Evolutionary conservation across 164 flowering plant genomes (phyloP).

Genomic region (Stephania yunnanensis): DNA sequence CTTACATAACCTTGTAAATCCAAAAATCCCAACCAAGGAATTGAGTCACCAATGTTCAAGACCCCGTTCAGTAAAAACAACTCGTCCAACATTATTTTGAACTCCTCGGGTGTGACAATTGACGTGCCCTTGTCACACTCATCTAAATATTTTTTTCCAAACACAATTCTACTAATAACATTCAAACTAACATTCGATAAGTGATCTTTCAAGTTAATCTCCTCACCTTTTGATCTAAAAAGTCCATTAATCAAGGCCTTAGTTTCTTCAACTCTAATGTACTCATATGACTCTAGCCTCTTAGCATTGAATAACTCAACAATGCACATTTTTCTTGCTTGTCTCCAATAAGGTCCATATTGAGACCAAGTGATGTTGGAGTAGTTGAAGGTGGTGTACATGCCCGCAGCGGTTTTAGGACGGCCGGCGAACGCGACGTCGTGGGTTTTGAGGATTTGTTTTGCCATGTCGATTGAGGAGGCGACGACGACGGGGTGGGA

Average conservation of each 20-base stretch:
- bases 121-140: background rate
- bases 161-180: slow-evolving; percentile 27
- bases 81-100: slow-evolving; percentile 51
- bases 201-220: slow-evolving; percentile 17
- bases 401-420: slow-evolving; percentile 25
- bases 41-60: slow-evolving; percentile 44
- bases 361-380: slow-evolving; percentile 24
- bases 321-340: slow-evolving; percentile 25
- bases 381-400: slow-evolving; percentile 23
- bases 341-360: slow-evolving; percentile 33
- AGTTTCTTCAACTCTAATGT: slow-evolving; percentile 29
- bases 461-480: slow-evolving; percentile 33
- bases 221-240: slow-evolving; percentile 5
- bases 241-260: slow-evolving; percentile 8
- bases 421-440: slow-evolving; percentile 29
- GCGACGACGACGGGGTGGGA: slow-evolving; percentile 23
- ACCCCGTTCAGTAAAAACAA: slow-evolving; percentile 44
- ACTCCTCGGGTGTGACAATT: slow-evolving; percentile 19
- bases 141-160: slow-evolving; percentile 25
- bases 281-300: slow-evolving; percentile 26
- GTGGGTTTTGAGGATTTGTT: slow-evolving; percentile 26
- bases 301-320: slow-evolving; percentile 25
- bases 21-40: slow-evolving; percentile 47
- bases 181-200: slow-evolving; percentile 19
- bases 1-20: slow-evolving; percentile 48